Percentiles rank a stretch among this genome's conserved stretches.
phyloP scores from a whole-genome alignment of 345 rosid species.

The Dovyalis caffra region DNA sequence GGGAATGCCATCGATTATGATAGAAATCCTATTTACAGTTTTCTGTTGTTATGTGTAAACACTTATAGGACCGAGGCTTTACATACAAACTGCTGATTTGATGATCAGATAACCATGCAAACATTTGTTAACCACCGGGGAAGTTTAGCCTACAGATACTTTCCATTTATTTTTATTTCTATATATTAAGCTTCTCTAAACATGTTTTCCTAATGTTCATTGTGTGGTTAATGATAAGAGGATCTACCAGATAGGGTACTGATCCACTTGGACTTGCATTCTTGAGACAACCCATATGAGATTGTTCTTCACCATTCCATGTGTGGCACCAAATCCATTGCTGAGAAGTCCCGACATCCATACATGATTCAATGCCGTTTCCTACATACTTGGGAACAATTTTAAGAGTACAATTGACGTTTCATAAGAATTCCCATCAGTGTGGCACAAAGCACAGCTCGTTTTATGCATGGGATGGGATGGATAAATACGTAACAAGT shows the following conservation, averaged over 20 bases:
- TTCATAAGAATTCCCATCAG: not conserved
- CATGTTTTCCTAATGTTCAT: not conserved
- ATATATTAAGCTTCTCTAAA: too few relatives aligned
- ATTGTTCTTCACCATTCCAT: constrained; percentile 61
- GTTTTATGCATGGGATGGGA: not conserved
- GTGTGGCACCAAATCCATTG: constrained; percentile 74
- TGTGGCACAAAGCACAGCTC: not conserved
- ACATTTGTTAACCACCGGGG: not conserved
- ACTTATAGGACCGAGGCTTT: not conserved
- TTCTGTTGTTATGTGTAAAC: too few relatives aligned
- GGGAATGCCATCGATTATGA: not conserved
- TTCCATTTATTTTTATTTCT: not conserved
- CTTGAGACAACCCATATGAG: constrained; percentile 79
- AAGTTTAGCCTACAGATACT: not conserved
- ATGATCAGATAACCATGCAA: not conserved
- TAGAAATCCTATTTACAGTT: not conserved
- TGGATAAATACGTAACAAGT: not conserved
- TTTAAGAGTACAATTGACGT: not conserved
- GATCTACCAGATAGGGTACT: constrained; percentile 60
- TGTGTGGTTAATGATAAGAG: not conserved
- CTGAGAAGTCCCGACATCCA: constrained; percentile 79
- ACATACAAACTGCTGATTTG: not conserved
- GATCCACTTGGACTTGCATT: constrained; percentile 57
- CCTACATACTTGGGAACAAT: constrained; percentile 30
- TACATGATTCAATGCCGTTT: constrained; percentile 70